Evolutionary conservation across 805 yeast species (phyloP), one percentile per base, ranked within the genome.

Genomic region (Starmerella riodocensis): DNA sequence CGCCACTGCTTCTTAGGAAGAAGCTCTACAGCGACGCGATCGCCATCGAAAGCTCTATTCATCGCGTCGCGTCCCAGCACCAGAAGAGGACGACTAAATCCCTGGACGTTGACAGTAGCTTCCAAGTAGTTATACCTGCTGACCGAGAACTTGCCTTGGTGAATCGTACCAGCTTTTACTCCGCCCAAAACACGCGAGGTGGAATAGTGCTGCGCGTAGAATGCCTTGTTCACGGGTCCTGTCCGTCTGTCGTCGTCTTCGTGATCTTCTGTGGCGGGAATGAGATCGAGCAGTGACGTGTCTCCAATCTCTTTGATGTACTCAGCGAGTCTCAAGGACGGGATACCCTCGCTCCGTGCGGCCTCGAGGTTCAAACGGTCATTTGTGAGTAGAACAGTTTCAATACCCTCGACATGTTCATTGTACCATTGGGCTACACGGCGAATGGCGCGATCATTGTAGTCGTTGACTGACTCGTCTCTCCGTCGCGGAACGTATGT

Each of bases 21-120:
- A 31, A 91, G 63, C 59, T 91, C 97, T 4, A 91, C 84, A 33
- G 85, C 81, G 23, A 91, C 97, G 27, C 75, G 71, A 54, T 91
- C 99, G 21, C 94, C 86, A 52, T 82, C 83, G 63, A 88, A 88
- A 0, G 88, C 80, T 59, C 99, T 74, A 58, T 91, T 91, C 50
- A 91, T 61, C 56, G 77, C 76, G 53, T 81, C 82, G 34, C 86
- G 69, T 0, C 98, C 99, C 11, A 80, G 61, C 28, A 91, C 65
- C 29, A 88, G 64, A 23, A 91, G 66, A 1, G 96, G 96, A 56
- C 77, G 79, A 31, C 83, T 76, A 53, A 83, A 77, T 0, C 79
- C 72, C 2, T 77, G 64, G 4, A 80, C 71, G 36, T 73, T 69
- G 2, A 91, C 78, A 1, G 80, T 70, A 36, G 94, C 98, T 62